A percentile compares a stretch with the other conserved stretches of the same genome.
Conservation (phyloP, 148 eudicot genomes). For the Chenopodium berlandieri region DNA sequence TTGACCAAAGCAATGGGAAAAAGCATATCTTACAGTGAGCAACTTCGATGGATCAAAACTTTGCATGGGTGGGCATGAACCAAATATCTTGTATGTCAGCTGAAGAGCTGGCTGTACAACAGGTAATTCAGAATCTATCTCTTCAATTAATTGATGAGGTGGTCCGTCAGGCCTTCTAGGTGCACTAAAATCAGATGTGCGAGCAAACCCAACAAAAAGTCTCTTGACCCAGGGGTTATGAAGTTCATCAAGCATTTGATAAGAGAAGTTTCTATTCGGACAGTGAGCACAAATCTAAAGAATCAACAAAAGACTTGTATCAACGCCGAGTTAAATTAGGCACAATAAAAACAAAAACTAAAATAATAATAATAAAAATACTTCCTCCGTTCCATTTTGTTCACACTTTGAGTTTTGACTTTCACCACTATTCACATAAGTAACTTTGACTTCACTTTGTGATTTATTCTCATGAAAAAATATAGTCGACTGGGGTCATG, state of each 20-base stretch:
- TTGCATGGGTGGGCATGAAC: slow-evolving; percentile 92
- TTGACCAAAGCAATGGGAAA: slow-evolving; percentile 4
- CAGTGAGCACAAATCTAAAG: slow-evolving; percentile 69
- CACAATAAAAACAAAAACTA: background rate
- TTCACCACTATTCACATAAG: no score
- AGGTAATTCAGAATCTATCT: slow-evolving; percentile 82
- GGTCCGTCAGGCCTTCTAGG: slow-evolving; percentile 68
- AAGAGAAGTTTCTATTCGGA: slow-evolving; percentile 85
- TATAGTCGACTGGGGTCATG: no score
- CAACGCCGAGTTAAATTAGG: slow-evolving; percentile 10
- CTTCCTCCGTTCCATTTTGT: no score
- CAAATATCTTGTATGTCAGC: slow-evolving; percentile 76
- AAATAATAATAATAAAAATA: no score
- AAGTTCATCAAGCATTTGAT: slow-evolving; percentile 70
- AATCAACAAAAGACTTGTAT: slow-evolving; percentile 18
- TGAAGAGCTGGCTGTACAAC: slow-evolving; percentile 79
- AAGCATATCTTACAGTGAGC: slow-evolving; percentile 64
- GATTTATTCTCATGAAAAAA: no score
- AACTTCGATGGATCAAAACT: slow-evolving; percentile 95
- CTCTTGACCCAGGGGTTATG: slow-evolving; percentile 94
- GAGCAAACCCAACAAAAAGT: slow-evolving; percentile 84
- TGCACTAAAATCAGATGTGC: slow-evolving; percentile 86
- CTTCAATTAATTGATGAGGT: slow-evolving; percentile 81
- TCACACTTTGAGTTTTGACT: no score
- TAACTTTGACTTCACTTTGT: no score